Base-by-base conservation (phyloP, 2,329 filamentous ascomycete species). In the Colletotrichum chlorophyti region DNA sequence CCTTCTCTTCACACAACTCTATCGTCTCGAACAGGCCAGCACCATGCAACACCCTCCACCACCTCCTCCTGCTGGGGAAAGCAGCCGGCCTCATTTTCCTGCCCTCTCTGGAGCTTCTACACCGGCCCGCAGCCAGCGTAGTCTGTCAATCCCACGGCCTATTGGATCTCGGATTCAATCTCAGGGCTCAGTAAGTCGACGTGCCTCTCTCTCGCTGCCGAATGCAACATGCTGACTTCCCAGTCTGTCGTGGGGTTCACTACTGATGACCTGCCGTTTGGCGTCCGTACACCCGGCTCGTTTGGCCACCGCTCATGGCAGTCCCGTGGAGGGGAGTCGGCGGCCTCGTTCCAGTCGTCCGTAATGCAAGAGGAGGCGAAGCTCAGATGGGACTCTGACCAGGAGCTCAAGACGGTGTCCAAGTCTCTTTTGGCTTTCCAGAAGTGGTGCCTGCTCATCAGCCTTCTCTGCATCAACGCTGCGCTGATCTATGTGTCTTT, bases 311-410 rank as follows among this genome's bases (percentile, higher is more conserved):
- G 58, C 3, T 74, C 72, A 6, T 73, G 69, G 68, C 65, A 68
- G 6, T 71, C 72, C 15, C 66, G 70, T 4, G 68, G 69, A 23
- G 62, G 65, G 50, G 68, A 74, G 43, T 74, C 72, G 11, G 72
- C 66, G 54, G 63, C 65, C 6, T 75, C 73, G 2, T 73, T 75
- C 40, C 68, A 66, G 2, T 76, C 73, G 1, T 73, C 71, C 0
- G 63, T 76, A 7, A 58, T 64, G 10, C 73, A 75, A 31, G 74
- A 76, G 60, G 74, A 76, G 42, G 72, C 74, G 12, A 75, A 74
- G 49, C 63, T 70, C 8, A 69, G 72, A 24, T 76, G 74, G 74
- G 70, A 76, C 52, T 71, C 74, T 0, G 74, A 76, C 4, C 67
- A 69, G 6, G 74, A 76, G 43, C 71, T 76, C 32, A 74, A 74